Evolutionary conservation across 2,329 filamentous ascomycete species (phyloP).

Genomic region (Sporothrix dimorphospora): DNA sequence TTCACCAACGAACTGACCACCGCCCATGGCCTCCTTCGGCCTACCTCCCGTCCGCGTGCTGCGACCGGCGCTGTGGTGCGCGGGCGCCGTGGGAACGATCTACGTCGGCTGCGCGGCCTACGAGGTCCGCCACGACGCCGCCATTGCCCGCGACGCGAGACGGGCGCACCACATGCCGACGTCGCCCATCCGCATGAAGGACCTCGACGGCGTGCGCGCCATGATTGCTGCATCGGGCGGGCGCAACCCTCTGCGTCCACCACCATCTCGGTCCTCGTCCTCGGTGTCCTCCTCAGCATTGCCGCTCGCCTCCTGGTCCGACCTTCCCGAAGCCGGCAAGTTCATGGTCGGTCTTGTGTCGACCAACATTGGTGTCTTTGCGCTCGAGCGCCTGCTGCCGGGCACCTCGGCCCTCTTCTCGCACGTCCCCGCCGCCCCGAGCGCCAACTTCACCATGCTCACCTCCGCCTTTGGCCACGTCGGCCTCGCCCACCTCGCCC

Average conservation of each 20-base stretch:
- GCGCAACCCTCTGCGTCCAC: neutral
- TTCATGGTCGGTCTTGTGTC: conserved; percentile 32
- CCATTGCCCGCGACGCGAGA: conserved; percentile 26
- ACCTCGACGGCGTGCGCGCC: conserved; percentile 14
- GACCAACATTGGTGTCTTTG: conserved; percentile 33
- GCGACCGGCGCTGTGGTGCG: conserved; percentile 35
- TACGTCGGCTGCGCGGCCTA: conserved; percentile 32
- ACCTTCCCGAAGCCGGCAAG: conserved; percentile 30
- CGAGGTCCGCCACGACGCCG: conserved; percentile 33
- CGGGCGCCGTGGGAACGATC: conserved; percentile 31
- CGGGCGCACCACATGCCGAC: conserved; percentile 10
- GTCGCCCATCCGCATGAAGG: neutral
- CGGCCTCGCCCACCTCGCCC: conserved; percentile 36
- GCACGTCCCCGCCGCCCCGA: conserved; percentile 30
- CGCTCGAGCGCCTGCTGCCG: conserved; percentile 32
- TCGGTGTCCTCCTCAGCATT: neutral
- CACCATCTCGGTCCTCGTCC: neutral
- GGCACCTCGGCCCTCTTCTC: conserved; percentile 30
- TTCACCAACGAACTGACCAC: neutral
- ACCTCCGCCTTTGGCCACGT: conserved; percentile 40
- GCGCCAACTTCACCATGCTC: conserved; percentile 37
- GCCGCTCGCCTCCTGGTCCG: conserved; percentile 26
- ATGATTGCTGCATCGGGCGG: neutral
- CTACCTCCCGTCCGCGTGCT: conserved; percentile 34
- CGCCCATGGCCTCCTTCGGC: conserved; percentile 18